Evolutionary conservation across 306 rosid species (phyloP), one percentile per base, ranked within the genome.

Genomic region (Vigna hirtella): DNA sequence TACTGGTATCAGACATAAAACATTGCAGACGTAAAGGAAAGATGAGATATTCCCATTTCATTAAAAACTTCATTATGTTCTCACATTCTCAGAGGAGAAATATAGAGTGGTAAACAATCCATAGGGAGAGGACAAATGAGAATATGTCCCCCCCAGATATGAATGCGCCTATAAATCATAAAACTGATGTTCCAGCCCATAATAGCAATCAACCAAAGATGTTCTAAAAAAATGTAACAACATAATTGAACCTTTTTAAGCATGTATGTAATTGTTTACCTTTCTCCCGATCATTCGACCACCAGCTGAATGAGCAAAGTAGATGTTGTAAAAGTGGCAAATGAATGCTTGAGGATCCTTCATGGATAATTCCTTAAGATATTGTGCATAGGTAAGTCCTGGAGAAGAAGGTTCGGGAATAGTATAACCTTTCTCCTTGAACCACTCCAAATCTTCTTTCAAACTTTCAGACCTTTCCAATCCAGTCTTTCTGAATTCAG

Each of bases 271-370:
- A 76, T 30, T 59, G 24, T 11, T 83, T 75, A 81, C 85, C 85
- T 81, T 81, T 48, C 52, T 81, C 67, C 99, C 99, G 32, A 96
- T 93, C 97, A 93, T 93, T 77, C 99, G 90, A 69, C 99, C 99
- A 13, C 99, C 99, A 45, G 99, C 99, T 14, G 94, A 40, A 80
- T 96, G 99, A 52, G 99, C 99, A 72, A 96, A 96, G 90, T 93
- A 96, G 61, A 85, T 84, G 81, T 96, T 96, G 84, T 96, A 96
- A 71, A 93, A 96, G 85, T 96, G 99, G 89, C 98, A 96, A 42
- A 96, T 72, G 84, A 96, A 93, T 64, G 98, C 97, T 81, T 91
- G 99, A 56, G 93, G 91, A 84, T 96, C 96, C 6, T 84, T 87
- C 69, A 86, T 91, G 0, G 98, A 88, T 56, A 96, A 75, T 49